Conservation (phyloP, 495 filamentous ascomycete genomes). For the Talaromyces wortmannii region DNA sequence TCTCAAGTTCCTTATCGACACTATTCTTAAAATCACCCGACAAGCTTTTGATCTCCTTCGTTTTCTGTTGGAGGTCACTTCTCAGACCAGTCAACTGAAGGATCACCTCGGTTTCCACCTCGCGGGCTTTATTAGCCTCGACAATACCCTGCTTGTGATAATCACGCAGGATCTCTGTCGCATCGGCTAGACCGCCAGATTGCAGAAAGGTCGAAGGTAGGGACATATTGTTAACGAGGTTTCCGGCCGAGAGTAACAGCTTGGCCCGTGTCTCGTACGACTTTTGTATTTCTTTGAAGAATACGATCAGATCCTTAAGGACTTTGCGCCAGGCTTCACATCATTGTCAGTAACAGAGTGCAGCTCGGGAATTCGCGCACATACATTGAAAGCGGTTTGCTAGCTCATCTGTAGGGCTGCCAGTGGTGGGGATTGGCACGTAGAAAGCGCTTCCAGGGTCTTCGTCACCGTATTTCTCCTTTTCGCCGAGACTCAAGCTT, state of each 20-base stretch:
- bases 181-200: slow-evolving; percentile 79
- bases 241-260: slow-evolving; percentile 72
- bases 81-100: slow-evolving; percentile 76
- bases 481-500: slow-evolving; percentile 59
- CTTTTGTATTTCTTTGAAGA: slow-evolving; percentile 87
- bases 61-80: slow-evolving; percentile 87
- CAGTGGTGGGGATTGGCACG: slow-evolving; percentile 80
- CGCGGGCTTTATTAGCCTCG: slow-evolving; percentile 82
- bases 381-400: slow-evolving; percentile 85
- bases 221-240: slow-evolving; percentile 73
- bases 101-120: slow-evolving; percentile 88
- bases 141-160: slow-evolving; percentile 76
- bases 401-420: slow-evolving; percentile 82
- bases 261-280: slow-evolving; percentile 86
- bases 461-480: slow-evolving; percentile 54
- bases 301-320: slow-evolving; percentile 88
- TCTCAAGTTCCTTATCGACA: slow-evolving; percentile 50
- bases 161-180: slow-evolving; percentile 68
- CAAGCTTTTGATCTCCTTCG: slow-evolving; percentile 92
- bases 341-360: slow-evolving; percentile 5
- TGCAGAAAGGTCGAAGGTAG: slow-evolving; percentile 65
- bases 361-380: slow-evolving; percentile 11
- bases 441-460: slow-evolving; percentile 80
- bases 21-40: slow-evolving; percentile 90
- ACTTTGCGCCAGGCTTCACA: slow-evolving; percentile 84